phyloP scores from a whole-genome alignment of 805 yeast genomes.

The Zygotorulaspora sp. region DNA sequence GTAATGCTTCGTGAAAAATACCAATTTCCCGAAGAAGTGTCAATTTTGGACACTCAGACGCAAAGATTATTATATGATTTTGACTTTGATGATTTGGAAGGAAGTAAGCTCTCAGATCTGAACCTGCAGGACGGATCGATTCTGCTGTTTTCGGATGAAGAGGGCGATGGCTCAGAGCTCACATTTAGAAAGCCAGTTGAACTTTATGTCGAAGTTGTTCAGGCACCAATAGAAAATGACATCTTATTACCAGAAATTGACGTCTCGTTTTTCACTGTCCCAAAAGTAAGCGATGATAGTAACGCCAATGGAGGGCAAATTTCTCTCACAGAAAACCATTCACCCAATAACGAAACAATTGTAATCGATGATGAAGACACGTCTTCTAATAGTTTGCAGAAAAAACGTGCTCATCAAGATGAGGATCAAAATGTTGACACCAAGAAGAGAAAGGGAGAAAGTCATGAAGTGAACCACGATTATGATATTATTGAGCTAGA shows the following conservation, averaged over 20 bases:
- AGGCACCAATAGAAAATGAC: conserved; percentile 9
- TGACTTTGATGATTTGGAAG: conserved; percentile 79
- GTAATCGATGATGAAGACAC: conserved; percentile 14
- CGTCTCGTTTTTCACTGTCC: conserved; percentile 26
- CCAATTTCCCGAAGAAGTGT: conserved; percentile 42
- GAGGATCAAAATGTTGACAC: conserved; percentile 4
- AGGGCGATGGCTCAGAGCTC: conserved; percentile 42
- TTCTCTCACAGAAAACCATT: conserved; percentile 13
- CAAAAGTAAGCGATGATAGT: conserved; percentile 22
- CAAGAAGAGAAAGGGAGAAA: not conserved
- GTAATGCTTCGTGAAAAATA: conserved; percentile 46
- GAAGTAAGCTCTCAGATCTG: conserved; percentile 44
- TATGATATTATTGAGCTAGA: conserved; percentile 19
- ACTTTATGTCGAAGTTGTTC: conserved; percentile 43
- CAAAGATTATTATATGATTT: conserved; percentile 69
- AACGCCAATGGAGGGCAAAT: conserved; percentile 23
- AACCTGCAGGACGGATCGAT: conserved; percentile 60
- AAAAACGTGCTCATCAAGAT: too few relatives aligned
- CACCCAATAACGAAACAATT: conserved; percentile 14
- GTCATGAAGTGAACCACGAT: too few relatives aligned
- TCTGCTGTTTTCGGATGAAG: conserved; percentile 74
- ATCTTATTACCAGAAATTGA: conserved; percentile 34
- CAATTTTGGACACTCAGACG: conserved; percentile 32
- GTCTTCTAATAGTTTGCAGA: too few relatives aligned
- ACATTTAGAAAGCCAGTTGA: conserved; percentile 51